phyloP scores from a whole-genome alignment of 169 alveolate species.

The Plasmodium malariae region DNA sequence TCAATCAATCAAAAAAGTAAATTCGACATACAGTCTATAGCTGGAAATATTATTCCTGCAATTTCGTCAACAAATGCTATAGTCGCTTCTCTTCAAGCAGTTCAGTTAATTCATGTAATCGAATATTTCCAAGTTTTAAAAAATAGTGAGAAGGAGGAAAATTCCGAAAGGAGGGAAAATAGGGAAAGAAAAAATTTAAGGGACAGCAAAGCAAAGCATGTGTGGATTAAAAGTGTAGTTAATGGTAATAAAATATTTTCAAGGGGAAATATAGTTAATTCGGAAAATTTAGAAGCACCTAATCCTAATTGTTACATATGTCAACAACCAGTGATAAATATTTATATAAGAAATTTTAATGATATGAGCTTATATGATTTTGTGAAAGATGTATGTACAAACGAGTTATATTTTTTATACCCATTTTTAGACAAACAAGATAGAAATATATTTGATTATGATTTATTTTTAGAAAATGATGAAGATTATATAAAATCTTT shows the following conservation, averaged over 20 bases:
- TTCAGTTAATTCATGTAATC: constrained; percentile 86
- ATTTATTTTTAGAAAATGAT: constrained; percentile 48
- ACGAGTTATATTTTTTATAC: constrained; percentile 49
- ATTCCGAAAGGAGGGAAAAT: background rate
- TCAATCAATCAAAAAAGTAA: constrained; percentile 85
- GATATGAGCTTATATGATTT: constrained; percentile 75
- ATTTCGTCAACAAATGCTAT: constrained; percentile 96
- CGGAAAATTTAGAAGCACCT: constrained; percentile 77
- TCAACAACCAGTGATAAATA: constrained; percentile 76
- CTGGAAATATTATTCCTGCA: constrained; percentile 98
- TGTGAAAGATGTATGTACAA: constrained; percentile 71
- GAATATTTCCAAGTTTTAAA: constrained; percentile 42
- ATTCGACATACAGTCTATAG: constrained; percentile 93
- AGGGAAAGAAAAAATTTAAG: constrained; percentile 12
- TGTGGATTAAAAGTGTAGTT: constrained; percentile 59
- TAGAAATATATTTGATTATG: constrained; percentile 72
- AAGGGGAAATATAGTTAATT: constrained; percentile 79
- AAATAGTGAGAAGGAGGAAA: background rate
- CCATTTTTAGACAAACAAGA: constrained; percentile 70
- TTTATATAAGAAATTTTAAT: constrained; percentile 72
- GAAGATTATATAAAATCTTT: constrained; percentile 53
- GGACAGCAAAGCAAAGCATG: constrained; percentile 36
- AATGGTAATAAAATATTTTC: constrained; percentile 62
- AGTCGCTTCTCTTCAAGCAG: constrained; percentile 94
- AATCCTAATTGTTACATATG: constrained; percentile 79